phyloP scores from a whole-genome alignment of 768 basidiomycete genomes.

The Boletus huronensis region DNA sequence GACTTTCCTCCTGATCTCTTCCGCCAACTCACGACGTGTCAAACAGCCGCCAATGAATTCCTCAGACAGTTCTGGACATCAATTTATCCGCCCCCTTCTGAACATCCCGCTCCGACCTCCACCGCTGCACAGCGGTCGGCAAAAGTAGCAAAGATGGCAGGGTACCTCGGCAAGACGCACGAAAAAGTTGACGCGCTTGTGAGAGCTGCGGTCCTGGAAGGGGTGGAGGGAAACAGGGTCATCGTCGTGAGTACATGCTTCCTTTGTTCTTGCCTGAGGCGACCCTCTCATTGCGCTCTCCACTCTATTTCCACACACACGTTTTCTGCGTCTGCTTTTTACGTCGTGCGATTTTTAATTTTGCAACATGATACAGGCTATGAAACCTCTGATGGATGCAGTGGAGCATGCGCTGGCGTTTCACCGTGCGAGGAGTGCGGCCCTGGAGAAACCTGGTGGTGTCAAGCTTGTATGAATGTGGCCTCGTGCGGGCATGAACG shows the following conservation, averaged over 20 bases:
- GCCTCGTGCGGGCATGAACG: background rate
- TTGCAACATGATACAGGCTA: slow-evolving; percentile 46
- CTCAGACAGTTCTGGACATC: slow-evolving; percentile 94
- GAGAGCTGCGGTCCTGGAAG: slow-evolving; percentile 52
- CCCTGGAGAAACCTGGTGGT: slow-evolving; percentile 1
- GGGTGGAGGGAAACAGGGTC: slow-evolving; percentile 60
- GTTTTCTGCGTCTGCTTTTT: background rate
- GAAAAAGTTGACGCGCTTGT: slow-evolving; percentile 84
- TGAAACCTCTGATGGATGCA: slow-evolving; percentile 71
- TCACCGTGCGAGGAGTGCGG: slow-evolving; percentile 40
- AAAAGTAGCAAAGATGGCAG: slow-evolving; percentile 86
- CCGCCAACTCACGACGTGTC: slow-evolving; percentile 82
- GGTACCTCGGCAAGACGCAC: slow-evolving; percentile 71
- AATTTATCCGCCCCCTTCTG: slow-evolving; percentile 70
- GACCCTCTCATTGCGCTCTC: background rate
- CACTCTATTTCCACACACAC: background rate
- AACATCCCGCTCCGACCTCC: slow-evolving; percentile 46
- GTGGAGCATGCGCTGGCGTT: slow-evolving; percentile 70
- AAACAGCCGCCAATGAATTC: slow-evolving; percentile 94
- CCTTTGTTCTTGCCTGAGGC: background rate
- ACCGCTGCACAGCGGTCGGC: slow-evolving; percentile 67
- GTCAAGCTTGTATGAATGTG: slow-evolving; percentile 11
- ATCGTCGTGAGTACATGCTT: slow-evolving; percentile 51
- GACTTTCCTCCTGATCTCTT: slow-evolving; percentile 78
- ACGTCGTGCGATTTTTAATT: background rate